Evolutionary conservation across 2,329 filamentous ascomycete species (phyloP), one percentile per base, ranked within the genome.

Genomic region (Penicillium palitans): DNA sequence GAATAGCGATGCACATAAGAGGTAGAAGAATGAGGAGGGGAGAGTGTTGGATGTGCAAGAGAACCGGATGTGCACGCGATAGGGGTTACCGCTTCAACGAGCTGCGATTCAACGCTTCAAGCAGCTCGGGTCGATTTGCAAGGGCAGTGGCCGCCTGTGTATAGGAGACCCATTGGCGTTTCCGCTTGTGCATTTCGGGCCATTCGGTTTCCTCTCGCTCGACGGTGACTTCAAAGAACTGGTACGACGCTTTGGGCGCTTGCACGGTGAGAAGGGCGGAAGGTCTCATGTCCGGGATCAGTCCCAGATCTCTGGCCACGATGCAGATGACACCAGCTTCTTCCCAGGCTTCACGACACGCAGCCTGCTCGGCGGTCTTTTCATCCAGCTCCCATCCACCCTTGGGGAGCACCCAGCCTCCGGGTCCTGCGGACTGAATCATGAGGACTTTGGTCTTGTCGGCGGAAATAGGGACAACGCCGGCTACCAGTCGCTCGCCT

Each of bases 311-410:
- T 73, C 88, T 89, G 68, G 89, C 87, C 75, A 97, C 88, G 59
- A 85, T 88, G 76, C 93, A 90, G 69, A 90, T 83, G 70, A 98
- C 96, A 70, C 95, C 95, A 42, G 93, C 95, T 79, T 98, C 95
- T 80, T 98, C 95, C 95, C 95, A 98, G 61, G 95, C 95, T 77
- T 99, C 95, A 66, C 95, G 83, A 81, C 81, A 89, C 78, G 86
- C 86, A 56, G 95, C 95, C 57, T 95, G 90, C 74, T 93, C 85
- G 61, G 89, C 86, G 63, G 90, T 95, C 61, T 88, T 85, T 79
- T 99, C 95, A 76, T 99, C 95, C 35, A 87, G 89, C 77, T 99
- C 95, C 93, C 95, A 99, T 60, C 95, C 95, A 72, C 95, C 95
- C 76, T 99, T 99, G 60, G 95, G 95, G 59, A 99, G 83, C 44